These are phyloP conservation scores for Ilex asprella DNA, from an alignment of 257 asterid genomes.

Conservation along the genomic window DNA sequence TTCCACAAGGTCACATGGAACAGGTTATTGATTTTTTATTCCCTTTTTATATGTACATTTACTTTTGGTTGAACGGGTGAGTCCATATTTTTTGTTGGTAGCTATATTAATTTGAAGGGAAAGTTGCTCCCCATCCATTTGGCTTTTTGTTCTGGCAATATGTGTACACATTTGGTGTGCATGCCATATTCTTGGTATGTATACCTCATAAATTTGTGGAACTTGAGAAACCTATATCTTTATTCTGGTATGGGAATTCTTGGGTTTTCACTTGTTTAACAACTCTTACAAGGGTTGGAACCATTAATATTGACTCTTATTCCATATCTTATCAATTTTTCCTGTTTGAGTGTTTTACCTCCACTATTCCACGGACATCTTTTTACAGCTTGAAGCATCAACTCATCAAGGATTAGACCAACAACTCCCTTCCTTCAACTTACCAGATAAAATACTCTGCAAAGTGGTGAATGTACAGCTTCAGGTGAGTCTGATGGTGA, in stretches of 20 bases:
- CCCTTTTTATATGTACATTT: neutral
- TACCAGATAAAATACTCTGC: slow-evolving; percentile 91
- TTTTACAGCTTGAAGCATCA: slow-evolving; percentile 89
- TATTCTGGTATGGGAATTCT: too few species aligned
- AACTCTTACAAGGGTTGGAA: too few species aligned
- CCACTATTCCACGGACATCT: slow-evolving; percentile 13
- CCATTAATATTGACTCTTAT: too few species aligned
- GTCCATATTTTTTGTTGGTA: too few species aligned
- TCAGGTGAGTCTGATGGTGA: slow-evolving; percentile 41
- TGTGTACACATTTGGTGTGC: neutral
- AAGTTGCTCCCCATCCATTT: too few species aligned
- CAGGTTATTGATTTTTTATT: slow-evolving; percentile 43
- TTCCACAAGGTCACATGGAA: slow-evolving; percentile 99
- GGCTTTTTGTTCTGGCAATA: neutral
- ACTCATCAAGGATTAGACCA: slow-evolving; percentile 87
- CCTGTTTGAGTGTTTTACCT: neutral
- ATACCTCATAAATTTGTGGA: too few species aligned
- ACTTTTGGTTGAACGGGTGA: too few species aligned
- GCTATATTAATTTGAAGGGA: too few species aligned
- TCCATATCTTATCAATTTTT: too few species aligned
- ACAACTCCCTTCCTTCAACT: slow-evolving; percentile 81
- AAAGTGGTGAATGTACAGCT: slow-evolving; percentile 80
- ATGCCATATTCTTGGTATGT: too few species aligned
- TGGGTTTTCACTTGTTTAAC: too few species aligned
- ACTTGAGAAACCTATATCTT: too few species aligned